Percentiles rank a stretch among this genome's conserved stretches.
Evolutionary conservation across 768 basidiomycete species (phyloP).

Genomic region (Hebeloma cylindrosporum): DNA sequence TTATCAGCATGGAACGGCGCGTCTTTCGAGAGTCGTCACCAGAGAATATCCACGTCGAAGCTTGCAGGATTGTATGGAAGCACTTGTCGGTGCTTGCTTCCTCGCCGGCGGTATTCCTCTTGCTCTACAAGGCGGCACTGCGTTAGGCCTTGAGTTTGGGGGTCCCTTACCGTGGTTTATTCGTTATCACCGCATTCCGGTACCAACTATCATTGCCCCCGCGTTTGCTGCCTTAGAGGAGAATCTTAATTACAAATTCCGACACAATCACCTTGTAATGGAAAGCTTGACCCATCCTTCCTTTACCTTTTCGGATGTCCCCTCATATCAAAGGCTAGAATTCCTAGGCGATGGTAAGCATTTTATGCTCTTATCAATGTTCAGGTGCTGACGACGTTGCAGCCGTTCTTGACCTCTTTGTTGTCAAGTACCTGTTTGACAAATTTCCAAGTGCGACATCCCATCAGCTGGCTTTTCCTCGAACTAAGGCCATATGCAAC

Average conservation of each 20-base stretch:
- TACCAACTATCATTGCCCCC: conserved; percentile 36
- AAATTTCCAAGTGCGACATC: conserved; percentile 74
- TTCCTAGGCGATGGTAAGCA: conserved; percentile 85
- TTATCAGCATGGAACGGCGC: conserved; percentile 16
- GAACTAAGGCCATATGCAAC: conserved; percentile 70
- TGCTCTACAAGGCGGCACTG: conserved; percentile 63
- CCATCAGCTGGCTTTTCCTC: conserved; percentile 71
- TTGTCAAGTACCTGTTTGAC: conserved; percentile 68
- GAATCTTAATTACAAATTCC: conserved; percentile 69
- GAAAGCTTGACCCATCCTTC: conserved; percentile 90
- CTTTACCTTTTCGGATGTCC: conserved; percentile 45
- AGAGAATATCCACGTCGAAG: conserved; percentile 65
- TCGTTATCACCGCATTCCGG: conserved; percentile 44
- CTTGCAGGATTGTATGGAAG: conserved; percentile 88
- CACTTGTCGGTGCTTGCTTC: conserved; percentile 76
- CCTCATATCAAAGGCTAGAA: conserved; percentile 84
- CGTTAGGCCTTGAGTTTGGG: conserved; percentile 72
- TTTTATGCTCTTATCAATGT: conserved; percentile 1
- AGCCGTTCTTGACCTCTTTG: conserved; percentile 74
- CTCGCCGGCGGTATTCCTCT: conserved; percentile 68
- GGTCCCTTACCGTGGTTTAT: conserved; percentile 66
- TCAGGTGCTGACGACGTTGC: conserved; percentile 13
- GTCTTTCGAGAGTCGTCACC: conserved; percentile 31
- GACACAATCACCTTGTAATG: conserved; percentile 57
- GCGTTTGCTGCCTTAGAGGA: conserved; percentile 60